A percentile compares a stretch with the other conserved stretches of the same genome.
Evolutionary conservation across 179 eudicot species (phyloP).

Genomic region (Spinacia oleracea): DNA sequence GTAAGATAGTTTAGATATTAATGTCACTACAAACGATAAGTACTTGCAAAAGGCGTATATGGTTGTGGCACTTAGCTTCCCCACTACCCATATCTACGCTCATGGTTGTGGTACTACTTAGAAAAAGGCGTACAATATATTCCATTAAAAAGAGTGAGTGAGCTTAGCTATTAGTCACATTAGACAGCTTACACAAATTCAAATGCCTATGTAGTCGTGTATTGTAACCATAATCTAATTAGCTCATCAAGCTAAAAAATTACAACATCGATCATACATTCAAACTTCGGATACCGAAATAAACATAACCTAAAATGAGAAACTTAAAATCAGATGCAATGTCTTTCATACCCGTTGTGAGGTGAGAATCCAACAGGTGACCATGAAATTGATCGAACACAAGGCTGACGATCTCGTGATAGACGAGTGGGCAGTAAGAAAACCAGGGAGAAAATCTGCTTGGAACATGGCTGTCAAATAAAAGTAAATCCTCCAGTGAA

Average conservation of each 20-base stretch:
- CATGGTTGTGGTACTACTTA: no score
- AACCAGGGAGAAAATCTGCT: conserved; percentile 57
- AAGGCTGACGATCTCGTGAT: conserved; percentile 61
- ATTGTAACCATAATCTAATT: no score
- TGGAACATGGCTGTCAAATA: neutral
- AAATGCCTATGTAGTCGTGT: no score
- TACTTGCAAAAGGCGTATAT: no score
- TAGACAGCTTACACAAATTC: no score
- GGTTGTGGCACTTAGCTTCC: no score
- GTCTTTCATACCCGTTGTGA: conserved; percentile 58
- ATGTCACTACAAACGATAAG: no score
- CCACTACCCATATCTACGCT: no score
- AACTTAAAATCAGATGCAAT: neutral
- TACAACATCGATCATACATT: neutral
- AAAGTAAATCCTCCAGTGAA: neutral
- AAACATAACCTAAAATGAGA: neutral
- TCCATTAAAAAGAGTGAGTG: no score
- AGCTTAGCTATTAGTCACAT: no score
- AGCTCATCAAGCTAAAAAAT: neutral
- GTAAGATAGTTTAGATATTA: no score
- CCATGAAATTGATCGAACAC: conserved; percentile 88
- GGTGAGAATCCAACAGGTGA: conserved; percentile 75
- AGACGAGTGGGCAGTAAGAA: conserved; percentile 67
- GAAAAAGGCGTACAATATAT: no score
- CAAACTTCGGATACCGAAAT: neutral